Evolutionary conservation across 805 yeast species (phyloP), one percentile per base, ranked within the genome.

Genomic region (Teunomyces kruisii): DNA sequence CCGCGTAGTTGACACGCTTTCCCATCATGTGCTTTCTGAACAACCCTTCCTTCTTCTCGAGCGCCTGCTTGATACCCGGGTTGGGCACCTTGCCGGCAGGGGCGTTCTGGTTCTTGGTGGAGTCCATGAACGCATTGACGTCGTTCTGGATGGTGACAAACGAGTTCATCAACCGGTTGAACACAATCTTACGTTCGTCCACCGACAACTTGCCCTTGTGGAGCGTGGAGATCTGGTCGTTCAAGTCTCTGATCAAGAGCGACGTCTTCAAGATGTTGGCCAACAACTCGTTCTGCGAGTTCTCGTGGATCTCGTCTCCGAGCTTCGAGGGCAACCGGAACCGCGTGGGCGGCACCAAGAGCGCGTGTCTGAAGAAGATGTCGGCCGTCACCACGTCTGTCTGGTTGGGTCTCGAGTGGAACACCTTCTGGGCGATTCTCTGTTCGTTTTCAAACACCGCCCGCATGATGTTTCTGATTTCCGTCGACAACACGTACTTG

Each of bases 11-110:
- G 48, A 94, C 99, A 76, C 99, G 90, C 77, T 94, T 94, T 65
- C 99, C 99, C 99, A 94, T 94, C 99, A 94, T 94, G 63, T 94
- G 96, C 65, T 92, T 94, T 75, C 99, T 83, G 77, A 94, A 94
- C 53, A 92, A 76, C 64, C 99, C 99, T 70, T 94, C 99, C 66
- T 94, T 94, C 83, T 94, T 92, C 69, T 94, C 99, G 61, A 94
- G 76, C 9, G 96, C 96, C 75, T 94, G 99, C 65, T 94, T 94
- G 59, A 94, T 82, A 74, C 99, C 99, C 2, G 99, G 99, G 32
- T 81, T 79, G 19, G 97, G 91, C 40, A 80, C 68, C 51, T 83
- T 80, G 9, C 86, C 82, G 17, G 83, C 83, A 38, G 75, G 77
- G 9, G 80, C 76, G 59, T 84, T 83, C 66, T 86, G 95, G 60